Evolutionary conservation across 2,329 filamentous ascomycete genomes (phyloP), one percentile per base, ranked within the genome.

Genomic region (Ophiostoma triangulosporum): DNA sequence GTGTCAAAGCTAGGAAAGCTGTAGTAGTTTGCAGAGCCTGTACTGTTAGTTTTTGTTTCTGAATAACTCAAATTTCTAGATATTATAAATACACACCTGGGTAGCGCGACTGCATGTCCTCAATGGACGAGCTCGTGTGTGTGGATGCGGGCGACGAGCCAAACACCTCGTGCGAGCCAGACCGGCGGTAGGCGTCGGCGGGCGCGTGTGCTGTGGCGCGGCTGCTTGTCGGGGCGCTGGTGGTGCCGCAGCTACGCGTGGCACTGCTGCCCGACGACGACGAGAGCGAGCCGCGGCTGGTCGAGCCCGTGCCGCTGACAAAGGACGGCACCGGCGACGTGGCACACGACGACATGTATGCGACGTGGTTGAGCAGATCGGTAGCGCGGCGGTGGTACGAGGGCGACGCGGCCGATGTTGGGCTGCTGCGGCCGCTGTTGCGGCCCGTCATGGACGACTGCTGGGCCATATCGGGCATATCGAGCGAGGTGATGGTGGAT

Each of bases 1-100:
- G 80, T 75, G 62, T 87, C 83, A 65, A 86, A 86, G 64, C 77
- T 83, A 15, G 83, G 83, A 64, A 87, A 87, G 70, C 83, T 86
- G 63, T 84, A 81, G 66, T 87, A 87, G 57, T 78, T 76, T 54
- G 71, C 75, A 61, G 69, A 67, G 50, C 65, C 65, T 68, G 53
- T 14, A 11, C 8, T 38, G 27, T 45, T 45, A 45, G 38, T 8
- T 17, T 46, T 27, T 15, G 3, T 15, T 26, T 15, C 20, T 27
- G 9, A 26, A 6, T 27, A 26, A 5, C 12, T 46, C 9, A n/a
- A n/a, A n/a, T 5, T 29, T 6, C 5, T 32, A 27, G 2, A 49
- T 9, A 35, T 31, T 27, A 20, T 4, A 50, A 24, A 9, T 11
- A 15, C 24, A 15, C 24, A 32, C 53, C 40, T 17, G 50, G 40